Conservation (phyloP, 1,139 yeast genomes). For the Suhomyces kunorum region DNA sequence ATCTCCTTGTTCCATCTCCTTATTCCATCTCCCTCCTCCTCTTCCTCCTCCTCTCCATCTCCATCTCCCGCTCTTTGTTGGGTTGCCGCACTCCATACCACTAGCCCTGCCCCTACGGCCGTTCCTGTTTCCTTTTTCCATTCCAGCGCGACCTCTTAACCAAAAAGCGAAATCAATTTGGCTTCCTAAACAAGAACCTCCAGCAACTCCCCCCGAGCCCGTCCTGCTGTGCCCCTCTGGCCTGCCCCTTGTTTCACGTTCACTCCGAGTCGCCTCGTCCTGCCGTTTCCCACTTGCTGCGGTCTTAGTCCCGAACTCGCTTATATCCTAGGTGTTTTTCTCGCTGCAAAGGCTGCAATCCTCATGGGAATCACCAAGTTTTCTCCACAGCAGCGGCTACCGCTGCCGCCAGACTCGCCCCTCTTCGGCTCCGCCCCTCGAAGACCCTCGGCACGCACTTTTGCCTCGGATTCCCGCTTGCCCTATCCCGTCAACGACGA, state of each 20-base stretch:
- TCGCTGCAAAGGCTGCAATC: conserved; percentile 5
- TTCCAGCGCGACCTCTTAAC: conserved; percentile 3
- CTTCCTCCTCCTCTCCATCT: no score
- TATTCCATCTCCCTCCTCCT: no score
- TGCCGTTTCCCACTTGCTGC: no score
- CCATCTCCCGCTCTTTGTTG: background rate
- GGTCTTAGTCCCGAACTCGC: no score
- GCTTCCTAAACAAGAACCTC: conserved; percentile 2
- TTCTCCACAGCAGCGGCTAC: no score
- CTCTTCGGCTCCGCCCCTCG: conserved; percentile 7
- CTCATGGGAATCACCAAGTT: conserved; percentile 10
- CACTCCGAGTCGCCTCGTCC: no score
- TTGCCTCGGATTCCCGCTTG: background rate
- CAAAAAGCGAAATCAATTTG: conserved; percentile 10
- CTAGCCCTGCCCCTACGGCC: no score
- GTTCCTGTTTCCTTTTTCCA: background rate
- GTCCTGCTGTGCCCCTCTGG: no score
- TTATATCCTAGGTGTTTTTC: no score
- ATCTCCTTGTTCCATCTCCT: no score
- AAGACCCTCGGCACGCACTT: background rate
- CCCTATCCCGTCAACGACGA: conserved; percentile 11
- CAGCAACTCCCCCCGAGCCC: background rate
- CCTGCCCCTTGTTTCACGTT: no score
- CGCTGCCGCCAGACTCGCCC: conserved; percentile 9
- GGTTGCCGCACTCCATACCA: background rate